Conservation (phyloP, 2,329 filamentous ascomycete species). For the Ophiocordyceps camponoti-floridani region DNA sequence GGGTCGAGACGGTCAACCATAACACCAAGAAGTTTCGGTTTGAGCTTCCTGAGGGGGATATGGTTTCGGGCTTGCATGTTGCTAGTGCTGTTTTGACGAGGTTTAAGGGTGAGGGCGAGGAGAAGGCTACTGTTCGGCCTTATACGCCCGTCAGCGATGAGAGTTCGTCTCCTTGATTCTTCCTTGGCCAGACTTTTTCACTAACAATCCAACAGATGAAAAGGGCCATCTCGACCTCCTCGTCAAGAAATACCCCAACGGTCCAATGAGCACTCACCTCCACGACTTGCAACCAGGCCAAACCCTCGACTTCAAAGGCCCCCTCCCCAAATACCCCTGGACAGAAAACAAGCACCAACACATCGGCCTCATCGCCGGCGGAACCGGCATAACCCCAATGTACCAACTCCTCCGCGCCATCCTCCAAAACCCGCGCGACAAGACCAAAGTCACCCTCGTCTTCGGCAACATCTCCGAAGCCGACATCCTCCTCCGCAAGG, state of each 20-base stretch:
- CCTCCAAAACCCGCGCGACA: constrained; percentile 90
- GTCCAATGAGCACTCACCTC: constrained; percentile 81
- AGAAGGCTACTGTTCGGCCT: constrained; percentile 77
- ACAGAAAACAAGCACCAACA: constrained; percentile 82
- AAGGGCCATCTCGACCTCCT: constrained; percentile 74
- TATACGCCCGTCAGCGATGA: constrained; percentile 90
- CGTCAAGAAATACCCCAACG: constrained; percentile 79
- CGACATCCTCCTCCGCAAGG: constrained; percentile 78
- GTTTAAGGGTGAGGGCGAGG: constrained; percentile 64
- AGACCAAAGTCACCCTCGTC: constrained; percentile 92
- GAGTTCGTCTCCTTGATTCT: constrained; percentile 24
- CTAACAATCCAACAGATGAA: constrained; percentile 29
- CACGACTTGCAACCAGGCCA: constrained; percentile 71
- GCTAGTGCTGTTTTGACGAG: constrained; percentile 85
- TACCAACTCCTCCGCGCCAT: constrained; percentile 84
- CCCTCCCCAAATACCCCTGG: constrained; percentile 88
- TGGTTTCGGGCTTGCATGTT: constrained; percentile 65
- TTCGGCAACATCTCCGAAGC: constrained; percentile 82
- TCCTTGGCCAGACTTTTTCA: not conserved
- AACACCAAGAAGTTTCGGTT: constrained; percentile 93
- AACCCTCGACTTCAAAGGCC: constrained; percentile 80
- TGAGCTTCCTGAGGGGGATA: constrained; percentile 65
- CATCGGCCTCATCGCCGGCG: constrained; percentile 75
- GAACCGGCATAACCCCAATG: constrained; percentile 95
- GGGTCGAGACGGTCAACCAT: constrained; percentile 68